Percentiles rank a stretch among this genome's conserved stretches.
These are phyloP conservation scores for Stipa capillata DNA, from an alignment of 176 grass and related monocot genomes.

Conservation along the genomic window DNA sequence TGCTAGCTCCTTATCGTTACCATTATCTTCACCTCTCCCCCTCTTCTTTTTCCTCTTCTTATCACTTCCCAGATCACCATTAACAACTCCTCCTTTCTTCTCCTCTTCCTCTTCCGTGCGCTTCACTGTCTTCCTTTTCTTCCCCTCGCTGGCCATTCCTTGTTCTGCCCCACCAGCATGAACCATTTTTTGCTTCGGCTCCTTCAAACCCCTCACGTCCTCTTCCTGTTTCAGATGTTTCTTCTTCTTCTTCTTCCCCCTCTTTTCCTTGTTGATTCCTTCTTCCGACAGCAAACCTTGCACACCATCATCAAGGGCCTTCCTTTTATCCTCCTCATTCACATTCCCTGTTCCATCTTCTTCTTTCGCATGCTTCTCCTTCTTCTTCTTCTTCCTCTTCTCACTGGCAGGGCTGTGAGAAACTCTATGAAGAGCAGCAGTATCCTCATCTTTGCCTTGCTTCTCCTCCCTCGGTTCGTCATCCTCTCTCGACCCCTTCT, in stretches of 20 bases:
- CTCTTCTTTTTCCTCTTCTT: constrained; percentile 30
- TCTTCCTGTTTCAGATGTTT: background rate
- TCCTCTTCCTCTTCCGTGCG: background rate
- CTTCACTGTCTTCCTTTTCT: background rate
- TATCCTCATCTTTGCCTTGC: background rate
- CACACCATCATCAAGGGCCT: too few species aligned
- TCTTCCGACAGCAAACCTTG: background rate
- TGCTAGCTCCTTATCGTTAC: background rate
- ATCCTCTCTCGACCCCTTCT: background rate
- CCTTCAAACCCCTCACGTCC: background rate
- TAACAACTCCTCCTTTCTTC: background rate
- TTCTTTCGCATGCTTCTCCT: background rate
- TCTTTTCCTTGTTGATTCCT: background rate
- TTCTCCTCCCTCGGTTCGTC: background rate
- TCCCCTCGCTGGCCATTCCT: background rate
- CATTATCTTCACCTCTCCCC: background rate
- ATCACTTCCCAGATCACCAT: background rate
- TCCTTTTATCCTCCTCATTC: background rate
- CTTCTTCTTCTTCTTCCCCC: background rate
- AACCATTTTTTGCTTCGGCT: background rate
- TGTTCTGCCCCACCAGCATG: background rate
- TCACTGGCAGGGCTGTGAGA: background rate
- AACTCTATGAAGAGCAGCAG: background rate
- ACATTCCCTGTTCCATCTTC: background rate
- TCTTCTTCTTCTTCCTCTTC: constrained; percentile 8